Evolutionary conservation across 2,329 filamentous ascomycete species (phyloP).

Genomic region (Mycosphaerella sp.): DNA sequence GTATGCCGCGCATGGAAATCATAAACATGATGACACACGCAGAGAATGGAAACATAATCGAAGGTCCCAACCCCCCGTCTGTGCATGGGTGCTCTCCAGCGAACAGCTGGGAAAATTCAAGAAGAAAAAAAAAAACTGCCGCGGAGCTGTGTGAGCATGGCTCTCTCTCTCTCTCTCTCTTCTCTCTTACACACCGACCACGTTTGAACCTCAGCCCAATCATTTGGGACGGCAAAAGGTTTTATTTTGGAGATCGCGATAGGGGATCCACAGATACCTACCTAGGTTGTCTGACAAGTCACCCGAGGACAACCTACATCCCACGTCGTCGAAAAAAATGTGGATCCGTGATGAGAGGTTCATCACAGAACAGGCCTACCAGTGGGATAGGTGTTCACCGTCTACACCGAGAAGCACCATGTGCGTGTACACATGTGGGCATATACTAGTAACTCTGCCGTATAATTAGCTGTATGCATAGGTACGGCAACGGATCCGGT

Average conservation of each 20-base stretch:
- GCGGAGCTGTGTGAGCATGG: neutral
- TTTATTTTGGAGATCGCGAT: neutral
- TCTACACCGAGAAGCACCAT: too few relatives aligned
- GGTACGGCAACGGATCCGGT: too few relatives aligned
- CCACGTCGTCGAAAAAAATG: too few relatives aligned
- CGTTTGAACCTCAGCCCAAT: neutral
- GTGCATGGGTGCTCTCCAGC: conserved; percentile 4
- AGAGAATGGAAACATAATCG: neutral
- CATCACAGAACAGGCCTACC: too few relatives aligned
- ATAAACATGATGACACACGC: neutral
- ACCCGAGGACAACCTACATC: neutral
- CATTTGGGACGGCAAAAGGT: neutral
- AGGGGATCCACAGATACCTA: too few relatives aligned
- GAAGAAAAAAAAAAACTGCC: neutral
- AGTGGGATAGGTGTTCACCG: too few relatives aligned
- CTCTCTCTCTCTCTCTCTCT: neutral
- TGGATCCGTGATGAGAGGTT: too few relatives aligned
- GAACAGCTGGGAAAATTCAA: neutral
- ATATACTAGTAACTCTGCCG: too few relatives aligned
- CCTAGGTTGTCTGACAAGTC: conserved; percentile 1
- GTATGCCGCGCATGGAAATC: neutral
- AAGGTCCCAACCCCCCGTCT: neutral
- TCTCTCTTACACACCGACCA: neutral
- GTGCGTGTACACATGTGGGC: too few relatives aligned
- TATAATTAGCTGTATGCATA: too few relatives aligned